Evolutionary conservation across 2,329 filamentous ascomycete species (phyloP).

Genomic region (Penicillium sp.): DNA sequence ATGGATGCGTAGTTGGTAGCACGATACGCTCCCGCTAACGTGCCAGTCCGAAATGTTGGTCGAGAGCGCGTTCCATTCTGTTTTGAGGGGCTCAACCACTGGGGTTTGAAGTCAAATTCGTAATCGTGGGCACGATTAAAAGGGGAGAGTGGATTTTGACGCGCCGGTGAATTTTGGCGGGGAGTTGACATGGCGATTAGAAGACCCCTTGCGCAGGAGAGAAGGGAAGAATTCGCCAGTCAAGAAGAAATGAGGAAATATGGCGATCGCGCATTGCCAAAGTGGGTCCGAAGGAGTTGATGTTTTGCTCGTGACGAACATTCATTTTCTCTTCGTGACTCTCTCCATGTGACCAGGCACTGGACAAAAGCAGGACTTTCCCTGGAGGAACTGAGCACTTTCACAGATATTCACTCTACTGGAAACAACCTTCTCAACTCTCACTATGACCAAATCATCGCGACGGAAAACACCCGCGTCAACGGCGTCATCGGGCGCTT

Average conservation of each 20-base stretch:
- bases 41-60: conserved; percentile 34
- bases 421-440: not conserved
- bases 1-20: conserved; percentile 29
- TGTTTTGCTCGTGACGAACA: no score
- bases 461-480: conserved; percentile 27
- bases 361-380: no score
- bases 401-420: no score
- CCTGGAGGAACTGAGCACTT: no score
- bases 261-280: not conserved
- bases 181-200: conserved; percentile 31
- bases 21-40: conserved; percentile 38
- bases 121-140: conserved; percentile 29
- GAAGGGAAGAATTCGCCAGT: conserved; percentile 2
- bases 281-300: no score
- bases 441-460: conserved; percentile 35
- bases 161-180: conserved; percentile 27
- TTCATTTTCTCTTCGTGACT: no score
- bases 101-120: conserved; percentile 26
- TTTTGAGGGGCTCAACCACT: conserved; percentile 26
- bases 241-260: not conserved
- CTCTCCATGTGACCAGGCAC: not conserved
- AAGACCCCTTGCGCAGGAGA: conserved; percentile 6
- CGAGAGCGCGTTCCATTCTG: conserved; percentile 29
- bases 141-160: conserved; percentile 30
- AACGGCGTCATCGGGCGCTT: conserved; percentile 25